Evolutionary conservation across 75 land plant genomes (phyloP), one percentile per base, ranked within the genome.

Genomic region (Adiantum capillusveneris): DNA sequence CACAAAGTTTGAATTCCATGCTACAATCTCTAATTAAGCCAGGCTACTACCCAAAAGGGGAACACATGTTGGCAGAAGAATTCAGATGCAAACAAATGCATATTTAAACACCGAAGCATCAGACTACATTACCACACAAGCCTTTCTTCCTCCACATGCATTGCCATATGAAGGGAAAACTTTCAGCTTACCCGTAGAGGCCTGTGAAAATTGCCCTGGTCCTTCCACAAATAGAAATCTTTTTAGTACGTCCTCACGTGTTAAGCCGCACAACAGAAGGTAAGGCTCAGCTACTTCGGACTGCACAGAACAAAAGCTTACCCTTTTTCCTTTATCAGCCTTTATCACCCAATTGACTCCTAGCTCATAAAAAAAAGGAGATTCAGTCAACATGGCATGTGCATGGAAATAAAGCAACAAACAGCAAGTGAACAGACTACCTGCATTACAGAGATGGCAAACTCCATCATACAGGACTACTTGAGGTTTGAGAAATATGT

Each of bases 381-480:
- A n/a, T n/a, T n/a, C n/a, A n/a, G n/a, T 21, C 53, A n/a, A n/a
- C n/a, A n/a, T n/a, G n/a, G n/a, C n/a, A n/a, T n/a, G n/a, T n/a
- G n/a, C n/a, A n/a, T n/a, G n/a, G n/a, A n/a, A n/a, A n/a, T n/a
- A n/a, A n/a, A n/a, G n/a, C n/a, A n/a, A n/a, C 19, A 19, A 21
- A 21, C 50, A 41, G 48, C 1, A 25, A 36, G 18, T 28, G 56
- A 11, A 21, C 29, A 64, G 46, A 1, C 13, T 67, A 90, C 96
- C 91, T 31, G 62, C 34, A 76, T 91, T 90, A 68, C 97, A 91
- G 59, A 91, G 97, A 69, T 91, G 88, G 64, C 97, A 91, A 37
- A 91, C 88, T 7, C 97, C 97, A 41, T 91, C 97, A 53, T 87
- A 91, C 49, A 91, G 48, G 30, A 91, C 77, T 50, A 91, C 97